Conservation (phyloP, 2,329 filamentous ascomycete genomes). For the Phaeosphaeria sp. region DNA sequence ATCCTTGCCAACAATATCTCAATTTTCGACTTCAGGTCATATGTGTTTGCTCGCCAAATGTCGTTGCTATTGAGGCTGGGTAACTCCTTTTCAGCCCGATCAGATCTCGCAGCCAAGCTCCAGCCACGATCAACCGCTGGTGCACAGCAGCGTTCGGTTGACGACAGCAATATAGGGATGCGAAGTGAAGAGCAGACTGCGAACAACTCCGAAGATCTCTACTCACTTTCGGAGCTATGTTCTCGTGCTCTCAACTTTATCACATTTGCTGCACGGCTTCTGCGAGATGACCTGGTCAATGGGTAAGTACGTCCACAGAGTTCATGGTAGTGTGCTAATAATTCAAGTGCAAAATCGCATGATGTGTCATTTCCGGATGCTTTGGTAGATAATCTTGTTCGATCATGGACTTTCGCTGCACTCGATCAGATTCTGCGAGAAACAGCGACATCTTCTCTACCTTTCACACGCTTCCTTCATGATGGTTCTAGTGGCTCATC, state of each 20-base stretch:
- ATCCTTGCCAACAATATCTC: conserved; percentile 96
- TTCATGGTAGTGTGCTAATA: background rate
- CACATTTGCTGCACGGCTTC: conserved; percentile 76
- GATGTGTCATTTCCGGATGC: conserved; percentile 49
- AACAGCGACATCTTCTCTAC: conserved; percentile 72
- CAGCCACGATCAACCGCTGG: conserved; percentile 34
- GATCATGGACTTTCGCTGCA: conserved; percentile 79
- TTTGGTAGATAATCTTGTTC: conserved; percentile 74
- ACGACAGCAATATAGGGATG: conserved; percentile 40
- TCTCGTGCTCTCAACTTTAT: conserved; percentile 84
- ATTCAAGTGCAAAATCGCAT: conserved; percentile 39
- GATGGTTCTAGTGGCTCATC: conserved; percentile 37
- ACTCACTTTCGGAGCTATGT: conserved; percentile 85
- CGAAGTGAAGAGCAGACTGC: conserved; percentile 18
- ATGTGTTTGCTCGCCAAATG: conserved; percentile 90
- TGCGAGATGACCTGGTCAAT: conserved; percentile 78
- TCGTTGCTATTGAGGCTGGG: conserved; percentile 80
- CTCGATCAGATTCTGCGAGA: conserved; percentile 78
- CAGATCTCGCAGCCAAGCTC: conserved; percentile 49
- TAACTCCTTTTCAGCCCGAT: conserved; percentile 61
- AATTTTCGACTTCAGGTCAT: conserved; percentile 91
- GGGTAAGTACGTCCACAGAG: conserved; percentile 53
- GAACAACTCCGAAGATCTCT: conserved; percentile 74
- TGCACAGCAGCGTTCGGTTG: conserved; percentile 34
- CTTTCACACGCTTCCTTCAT: conserved; percentile 59